Conservation (phyloP, 75 land plant species). For the Pinus tabuliformis region DNA sequence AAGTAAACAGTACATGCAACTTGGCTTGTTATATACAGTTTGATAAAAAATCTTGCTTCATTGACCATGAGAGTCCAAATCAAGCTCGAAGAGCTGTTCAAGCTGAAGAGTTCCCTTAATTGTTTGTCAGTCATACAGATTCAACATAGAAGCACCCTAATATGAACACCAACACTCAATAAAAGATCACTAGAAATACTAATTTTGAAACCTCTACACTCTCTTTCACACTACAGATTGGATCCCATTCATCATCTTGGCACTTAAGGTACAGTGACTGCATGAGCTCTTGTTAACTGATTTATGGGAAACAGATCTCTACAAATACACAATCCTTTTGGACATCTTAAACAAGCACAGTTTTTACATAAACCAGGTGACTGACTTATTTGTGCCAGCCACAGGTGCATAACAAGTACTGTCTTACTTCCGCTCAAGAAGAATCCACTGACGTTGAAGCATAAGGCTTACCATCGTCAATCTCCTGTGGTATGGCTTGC, state of each 20-base stretch:
- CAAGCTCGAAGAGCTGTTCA: too few species aligned
- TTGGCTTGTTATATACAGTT: too few species aligned
- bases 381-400: neutral
- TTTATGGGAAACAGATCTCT: neutral
- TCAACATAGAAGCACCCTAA: too few species aligned
- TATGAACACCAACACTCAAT: too few species aligned
- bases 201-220: too few species aligned
- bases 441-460: neutral
- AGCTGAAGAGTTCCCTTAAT: too few species aligned
- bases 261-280: conserved; percentile 1
- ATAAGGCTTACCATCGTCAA: too few species aligned
- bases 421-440: neutral
- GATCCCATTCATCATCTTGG: neutral
- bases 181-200: too few species aligned
- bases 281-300: neutral
- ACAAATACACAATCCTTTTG: neutral
- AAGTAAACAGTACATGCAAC: too few species aligned
- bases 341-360: neutral
- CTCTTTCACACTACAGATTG: too few species aligned
- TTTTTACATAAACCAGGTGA: neutral
- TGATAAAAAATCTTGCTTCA: neutral
- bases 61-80: too few species aligned
- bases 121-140: too few species aligned
- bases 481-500: neutral
- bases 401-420: neutral